Percentiles rank a stretch among this genome's conserved stretches.
Conservation (phyloP, 148 eudicot genomes). For the Rhododendron simsii region DNA sequence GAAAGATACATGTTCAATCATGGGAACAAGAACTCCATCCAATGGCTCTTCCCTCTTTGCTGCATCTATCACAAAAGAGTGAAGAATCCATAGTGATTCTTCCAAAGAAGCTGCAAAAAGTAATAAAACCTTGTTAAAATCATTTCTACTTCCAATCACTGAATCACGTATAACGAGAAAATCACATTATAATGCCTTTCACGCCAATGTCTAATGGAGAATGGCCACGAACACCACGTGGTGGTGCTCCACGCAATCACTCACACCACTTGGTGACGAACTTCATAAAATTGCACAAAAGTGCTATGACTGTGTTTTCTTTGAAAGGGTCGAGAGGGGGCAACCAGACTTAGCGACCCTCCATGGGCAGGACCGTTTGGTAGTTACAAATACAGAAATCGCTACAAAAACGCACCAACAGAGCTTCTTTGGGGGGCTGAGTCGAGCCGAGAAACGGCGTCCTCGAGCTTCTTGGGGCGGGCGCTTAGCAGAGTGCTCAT, state of each 20-base stretch:
- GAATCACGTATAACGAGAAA: background rate
- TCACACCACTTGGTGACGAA: background rate
- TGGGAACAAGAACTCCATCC: slow-evolving; percentile 69
- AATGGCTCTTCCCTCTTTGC: slow-evolving; percentile 41
- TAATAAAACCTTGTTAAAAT: background rate
- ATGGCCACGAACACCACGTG: background rate
- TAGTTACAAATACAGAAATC: background rate
- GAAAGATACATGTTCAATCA: slow-evolving; percentile 44
- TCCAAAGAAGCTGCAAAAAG: slow-evolving; percentile 55
- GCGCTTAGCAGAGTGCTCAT: slow-evolving; percentile 48
- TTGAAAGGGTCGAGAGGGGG: too few relatives aligned
- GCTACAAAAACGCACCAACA: slow-evolving; percentile 13
- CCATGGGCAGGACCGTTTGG: too few relatives aligned
- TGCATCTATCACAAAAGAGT: slow-evolving; percentile 51
- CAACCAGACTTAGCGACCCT: too few relatives aligned
- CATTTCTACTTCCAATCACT: background rate
- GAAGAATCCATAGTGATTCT: slow-evolving; percentile 58
- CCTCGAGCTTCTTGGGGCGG: slow-evolving; percentile 56
- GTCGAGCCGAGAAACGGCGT: slow-evolving; percentile 49
- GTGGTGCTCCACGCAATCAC: background rate
- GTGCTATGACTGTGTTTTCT: background rate
- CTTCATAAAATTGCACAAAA: background rate
- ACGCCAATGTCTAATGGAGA: background rate
- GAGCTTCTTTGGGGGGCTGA: slow-evolving; percentile 27
- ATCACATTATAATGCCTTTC: background rate